Conservation (phyloP, 768 basidiomycete species). For the Lanmaoa rubissima region DNA sequence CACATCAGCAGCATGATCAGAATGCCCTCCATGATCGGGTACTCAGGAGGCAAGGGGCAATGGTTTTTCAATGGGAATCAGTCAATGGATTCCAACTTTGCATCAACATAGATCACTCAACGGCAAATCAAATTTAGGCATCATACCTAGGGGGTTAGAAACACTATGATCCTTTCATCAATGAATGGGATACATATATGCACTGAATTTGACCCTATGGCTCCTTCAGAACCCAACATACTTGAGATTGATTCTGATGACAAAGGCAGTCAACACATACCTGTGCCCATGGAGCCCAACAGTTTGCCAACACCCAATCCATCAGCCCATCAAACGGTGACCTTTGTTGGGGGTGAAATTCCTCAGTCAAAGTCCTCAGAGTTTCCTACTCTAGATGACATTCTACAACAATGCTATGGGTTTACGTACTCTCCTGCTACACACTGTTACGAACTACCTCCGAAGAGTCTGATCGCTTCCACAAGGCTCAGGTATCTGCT, state of each 20-base stretch:
- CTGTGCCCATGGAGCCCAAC: too few species aligned
- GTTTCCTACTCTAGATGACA: too few species aligned
- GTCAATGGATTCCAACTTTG: neutral
- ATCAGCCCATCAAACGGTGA: neutral
- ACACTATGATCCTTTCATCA: neutral
- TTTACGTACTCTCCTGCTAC: too few species aligned
- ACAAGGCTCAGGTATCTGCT: too few species aligned
- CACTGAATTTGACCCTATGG: neutral
- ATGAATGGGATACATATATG: slow-evolving; percentile 6
- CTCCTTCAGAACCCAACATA: neutral
- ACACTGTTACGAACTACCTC: too few species aligned
- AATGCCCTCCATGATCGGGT: too few species aligned
- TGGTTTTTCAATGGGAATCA: neutral
- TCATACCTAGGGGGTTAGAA: neutral
- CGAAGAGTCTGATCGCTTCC: too few species aligned
- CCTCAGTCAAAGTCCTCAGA: neutral
- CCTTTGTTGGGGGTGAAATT: neutral
- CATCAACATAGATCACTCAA: neutral
- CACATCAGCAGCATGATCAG: neutral
- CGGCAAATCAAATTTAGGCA: neutral
- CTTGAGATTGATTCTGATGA: too few species aligned
- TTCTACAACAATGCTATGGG: too few species aligned
- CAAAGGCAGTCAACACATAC: too few species aligned
- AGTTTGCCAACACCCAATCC: neutral
- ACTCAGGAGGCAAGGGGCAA: neutral